Conservation (phyloP, 2,329 filamentous ascomycete species). For the Cladosporium cucumerinum region DNA sequence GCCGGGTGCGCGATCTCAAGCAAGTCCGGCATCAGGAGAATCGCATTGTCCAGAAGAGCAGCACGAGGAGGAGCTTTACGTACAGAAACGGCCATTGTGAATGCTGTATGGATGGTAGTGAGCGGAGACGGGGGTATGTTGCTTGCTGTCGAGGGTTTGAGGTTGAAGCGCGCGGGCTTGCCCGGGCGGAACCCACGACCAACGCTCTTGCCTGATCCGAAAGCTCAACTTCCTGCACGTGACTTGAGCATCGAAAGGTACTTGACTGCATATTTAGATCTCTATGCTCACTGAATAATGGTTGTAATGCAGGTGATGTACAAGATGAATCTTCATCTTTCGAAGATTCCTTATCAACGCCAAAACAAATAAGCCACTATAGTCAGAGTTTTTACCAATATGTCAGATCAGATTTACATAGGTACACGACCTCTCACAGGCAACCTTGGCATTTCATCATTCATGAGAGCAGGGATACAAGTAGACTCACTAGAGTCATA, state of each 20-base stretch:
- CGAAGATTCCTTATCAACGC: too few relatives aligned
- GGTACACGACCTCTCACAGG: too few relatives aligned
- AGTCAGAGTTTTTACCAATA: neutral
- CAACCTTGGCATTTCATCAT: neutral
- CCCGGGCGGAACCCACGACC: neutral
- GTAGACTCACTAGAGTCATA: neutral
- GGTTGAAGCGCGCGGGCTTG: slow-evolving; percentile 8
- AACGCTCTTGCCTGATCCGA: neutral
- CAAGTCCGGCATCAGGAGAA: neutral
- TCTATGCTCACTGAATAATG: neutral
- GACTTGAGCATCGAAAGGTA: neutral
- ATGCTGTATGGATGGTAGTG: slow-evolving; percentile 15
- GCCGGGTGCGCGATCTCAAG: neutral
- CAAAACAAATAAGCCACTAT: neutral
- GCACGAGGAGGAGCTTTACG: slow-evolving; percentile 1
- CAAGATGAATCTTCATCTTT: too few relatives aligned
- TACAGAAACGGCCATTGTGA: slow-evolving; percentile 17
- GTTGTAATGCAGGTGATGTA: neutral
- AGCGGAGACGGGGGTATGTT: slow-evolving; percentile 11
- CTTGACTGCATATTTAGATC: neutral
- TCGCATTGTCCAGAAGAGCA: neutral
- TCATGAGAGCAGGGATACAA: neutral
- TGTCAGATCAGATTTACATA: neutral
- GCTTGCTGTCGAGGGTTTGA: slow-evolving; percentile 13
- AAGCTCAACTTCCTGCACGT: neutral